These are phyloP conservation scores for Leucosporidium scottii DNA, from an alignment of 768 basidiomycete genomes.

Conservation along the genomic window DNA sequence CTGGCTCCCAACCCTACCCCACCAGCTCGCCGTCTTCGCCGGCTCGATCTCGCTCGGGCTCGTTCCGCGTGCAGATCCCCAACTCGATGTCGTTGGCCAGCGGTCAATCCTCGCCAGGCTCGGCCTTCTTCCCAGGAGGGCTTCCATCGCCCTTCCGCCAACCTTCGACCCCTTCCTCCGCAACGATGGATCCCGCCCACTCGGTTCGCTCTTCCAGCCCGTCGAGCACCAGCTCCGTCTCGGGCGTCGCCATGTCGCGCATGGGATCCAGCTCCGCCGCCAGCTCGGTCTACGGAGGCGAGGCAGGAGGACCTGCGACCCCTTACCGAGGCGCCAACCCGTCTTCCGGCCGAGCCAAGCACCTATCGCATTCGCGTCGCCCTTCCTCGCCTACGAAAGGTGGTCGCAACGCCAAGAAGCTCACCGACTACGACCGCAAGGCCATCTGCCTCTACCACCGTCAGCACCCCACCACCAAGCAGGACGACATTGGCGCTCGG, in stretches of 20 bases:
- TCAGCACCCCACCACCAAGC: constrained; percentile 60
- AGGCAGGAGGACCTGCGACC: neutral
- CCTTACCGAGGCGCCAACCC: neutral
- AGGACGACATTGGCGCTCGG: constrained; percentile 71
- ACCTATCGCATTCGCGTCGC: neutral
- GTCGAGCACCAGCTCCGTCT: constrained; percentile 18
- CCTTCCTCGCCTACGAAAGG: constrained; percentile 26
- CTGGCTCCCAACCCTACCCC: constrained; percentile 5
- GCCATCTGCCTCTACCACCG: constrained; percentile 63
- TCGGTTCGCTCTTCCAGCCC: constrained; percentile 26
- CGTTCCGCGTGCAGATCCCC: constrained; percentile 5
- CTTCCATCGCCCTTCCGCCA: constrained; percentile 29
- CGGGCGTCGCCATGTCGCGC: constrained; percentile 14
- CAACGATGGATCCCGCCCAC: constrained; percentile 27
- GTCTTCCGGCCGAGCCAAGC: neutral
- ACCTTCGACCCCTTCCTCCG: constrained; percentile 6
- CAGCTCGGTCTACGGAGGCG: constrained; percentile 19
- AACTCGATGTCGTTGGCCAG: constrained; percentile 10
- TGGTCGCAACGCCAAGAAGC: constrained; percentile 34
- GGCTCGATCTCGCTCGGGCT: constrained; percentile 15
- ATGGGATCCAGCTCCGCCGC: constrained; percentile 16
- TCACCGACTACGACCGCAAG: constrained; percentile 67
- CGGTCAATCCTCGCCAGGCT: constrained; percentile 10
- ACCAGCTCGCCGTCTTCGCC: constrained; percentile 8
- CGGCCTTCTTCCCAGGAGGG: constrained; percentile 21